Evolutionary conservation across 768 basidiomycete genomes (phyloP).

Genomic region (Pholiota microspora): DNA sequence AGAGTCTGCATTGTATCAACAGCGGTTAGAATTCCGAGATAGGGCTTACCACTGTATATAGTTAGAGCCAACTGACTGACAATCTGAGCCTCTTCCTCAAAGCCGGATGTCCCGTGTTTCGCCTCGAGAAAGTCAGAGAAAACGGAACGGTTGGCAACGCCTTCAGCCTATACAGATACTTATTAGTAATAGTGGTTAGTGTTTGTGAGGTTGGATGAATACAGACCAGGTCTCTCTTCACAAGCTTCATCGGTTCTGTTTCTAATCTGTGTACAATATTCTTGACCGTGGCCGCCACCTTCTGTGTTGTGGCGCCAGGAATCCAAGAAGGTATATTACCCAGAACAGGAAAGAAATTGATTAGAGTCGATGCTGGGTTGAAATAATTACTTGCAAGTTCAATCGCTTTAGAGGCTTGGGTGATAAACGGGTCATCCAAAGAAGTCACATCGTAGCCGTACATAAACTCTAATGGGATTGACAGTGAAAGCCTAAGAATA

Average conservation of each 20-base stretch:
- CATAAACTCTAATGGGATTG: conserved; percentile 32
- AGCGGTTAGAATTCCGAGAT: neutral
- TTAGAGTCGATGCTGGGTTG: conserved; percentile 7
- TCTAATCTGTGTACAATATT: neutral
- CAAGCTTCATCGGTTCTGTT: conserved; percentile 4
- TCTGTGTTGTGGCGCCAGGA: conserved; percentile 3
- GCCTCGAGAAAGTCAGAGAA: conserved; percentile 10
- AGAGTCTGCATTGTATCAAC: neutral
- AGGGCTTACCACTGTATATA: conserved; percentile 12
- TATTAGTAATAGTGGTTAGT: neutral
- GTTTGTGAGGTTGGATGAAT: neutral
- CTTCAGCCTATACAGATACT: conserved; percentile 1
- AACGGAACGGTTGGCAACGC: conserved; percentile 7
- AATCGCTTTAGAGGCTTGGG: conserved; percentile 25
- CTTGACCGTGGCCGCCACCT: conserved; percentile 6
- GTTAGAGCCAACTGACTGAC: conserved; percentile 12
- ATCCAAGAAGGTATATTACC: conserved; percentile 9
- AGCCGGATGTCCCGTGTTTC: neutral
- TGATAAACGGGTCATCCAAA: conserved; percentile 31
- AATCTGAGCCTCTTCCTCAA: conserved; percentile 9
- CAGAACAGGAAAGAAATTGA: conserved; percentile 9
- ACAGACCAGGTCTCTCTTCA: neutral
- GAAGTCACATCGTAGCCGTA: conserved; percentile 33
- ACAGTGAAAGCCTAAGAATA: conserved; percentile 25
- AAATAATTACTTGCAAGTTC: conserved; percentile 4